Percentiles rank a stretch among this genome's conserved stretches.
Conservation (phyloP, 352 stramenopile genomes). For the Pythium aphanidermatum region DNA sequence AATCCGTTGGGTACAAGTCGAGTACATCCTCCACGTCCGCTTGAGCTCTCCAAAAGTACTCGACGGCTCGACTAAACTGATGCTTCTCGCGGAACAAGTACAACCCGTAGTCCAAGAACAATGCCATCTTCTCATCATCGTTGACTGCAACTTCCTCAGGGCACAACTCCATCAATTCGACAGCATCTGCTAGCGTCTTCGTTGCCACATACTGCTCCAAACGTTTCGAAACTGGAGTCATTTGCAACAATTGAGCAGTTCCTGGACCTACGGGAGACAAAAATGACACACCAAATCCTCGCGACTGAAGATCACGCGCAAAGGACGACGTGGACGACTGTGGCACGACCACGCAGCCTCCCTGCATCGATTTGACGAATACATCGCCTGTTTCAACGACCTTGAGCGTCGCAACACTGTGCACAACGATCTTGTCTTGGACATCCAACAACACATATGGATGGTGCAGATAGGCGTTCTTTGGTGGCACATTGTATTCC, state of each 20-base stretch:
- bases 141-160: slow-evolving; percentile 56
- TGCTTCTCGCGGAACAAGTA: slow-evolving; percentile 38
- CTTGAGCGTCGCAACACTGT: slow-evolving; percentile 56
- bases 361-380: slow-evolving; percentile 44
- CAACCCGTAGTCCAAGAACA: slow-evolving; percentile 57
- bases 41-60: slow-evolving; percentile 45
- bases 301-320: slow-evolving; percentile 5
- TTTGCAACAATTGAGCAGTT: slow-evolving; percentile 41
- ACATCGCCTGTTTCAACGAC: slow-evolving; percentile 40
- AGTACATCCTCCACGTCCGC: slow-evolving; percentile 58
- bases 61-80: slow-evolving; percentile 45
- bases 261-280: slow-evolving; percentile 40
- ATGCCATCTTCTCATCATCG: slow-evolving; percentile 35
- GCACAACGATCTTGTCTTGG: slow-evolving; percentile 45
- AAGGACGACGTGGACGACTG: slow-evolving; percentile 2
- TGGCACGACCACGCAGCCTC: slow-evolving; percentile 22
- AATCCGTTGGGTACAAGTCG: slow-evolving; percentile 56
- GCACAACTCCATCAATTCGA: slow-evolving; percentile 61
- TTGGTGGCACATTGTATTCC: slow-evolving; percentile 39
- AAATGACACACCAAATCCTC: slow-evolving; percentile 20
- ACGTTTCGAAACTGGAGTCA: slow-evolving; percentile 45
- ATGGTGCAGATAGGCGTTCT: slow-evolving; percentile 46
- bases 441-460: slow-evolving; percentile 66
- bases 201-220: slow-evolving; percentile 34
- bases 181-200: slow-evolving; percentile 41